Base-by-base conservation (phyloP, 2,329 filamentous ascomycete species). In the Colletotrichum orbiculare region DNA sequence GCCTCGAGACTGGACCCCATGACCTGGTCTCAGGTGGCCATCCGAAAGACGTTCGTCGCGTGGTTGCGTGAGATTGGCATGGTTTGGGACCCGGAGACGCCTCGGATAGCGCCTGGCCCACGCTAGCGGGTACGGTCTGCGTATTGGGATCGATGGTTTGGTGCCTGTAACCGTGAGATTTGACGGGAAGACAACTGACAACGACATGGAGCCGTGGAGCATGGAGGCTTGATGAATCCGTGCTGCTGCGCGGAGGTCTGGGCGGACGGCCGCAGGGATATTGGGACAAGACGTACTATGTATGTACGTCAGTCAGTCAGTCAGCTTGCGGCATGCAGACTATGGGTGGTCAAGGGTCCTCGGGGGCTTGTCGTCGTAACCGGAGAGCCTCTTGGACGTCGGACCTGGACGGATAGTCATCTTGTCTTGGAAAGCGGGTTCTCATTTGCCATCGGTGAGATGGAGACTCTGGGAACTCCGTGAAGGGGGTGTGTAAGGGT, bases 11-110 rank as follows among this genome's bases (percentile, higher is more conserved):
- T 25, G 25, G 4, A 25, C 8, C 8, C 9, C 43, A 17, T 9
- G 13, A 15, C 25, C 9, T 15, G 6, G 43, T 15, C 43, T 9
- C 17, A n/a, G n/a, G 43, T 15, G 3, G 8, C 11, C n/a, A 55
- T 39, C 17, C 25, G 62, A 50, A 48, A 33, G 61, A 39, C 56
- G 43, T 17, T 48, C 46, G 39, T 56, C 57, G 41, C 50, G 62
- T 55, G 50, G 50, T 33, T 43, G n/a, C 11, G 15, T 38, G 41
- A 39, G 50, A 52, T 46, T 25, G 46, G 39, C 54, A 47, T 50
- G 25, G 45, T 48, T 48, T 49, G 38, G 13, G 55, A 47, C 34
- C 37, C 15, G 35, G n/a, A 10, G 35, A 60, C 33, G 49, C n/a
- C 3, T 39, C 49, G 49, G 42, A 47, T 17, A 43, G 35, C 34